phyloP scores from a whole-genome alignment of 2,329 filamentous ascomycete species.

The Tolypocladium inflatum region DNA sequence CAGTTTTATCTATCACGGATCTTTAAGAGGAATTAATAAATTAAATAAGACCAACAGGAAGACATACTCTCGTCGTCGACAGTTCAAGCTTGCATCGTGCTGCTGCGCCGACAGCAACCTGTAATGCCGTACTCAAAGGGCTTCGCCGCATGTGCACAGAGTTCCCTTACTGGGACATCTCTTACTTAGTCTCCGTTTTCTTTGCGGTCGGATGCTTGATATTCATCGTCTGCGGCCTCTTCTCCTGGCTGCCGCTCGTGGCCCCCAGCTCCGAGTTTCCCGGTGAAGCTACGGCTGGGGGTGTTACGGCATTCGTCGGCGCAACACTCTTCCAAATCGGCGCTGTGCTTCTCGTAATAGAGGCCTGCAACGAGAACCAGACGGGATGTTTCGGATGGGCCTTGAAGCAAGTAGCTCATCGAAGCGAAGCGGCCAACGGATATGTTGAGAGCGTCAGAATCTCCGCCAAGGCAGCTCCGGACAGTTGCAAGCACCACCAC shows the following conservation, averaged over 20 bases:
- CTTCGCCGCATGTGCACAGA: constrained; percentile 10
- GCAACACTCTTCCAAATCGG: constrained; percentile 51
- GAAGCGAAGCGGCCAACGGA: not conserved
- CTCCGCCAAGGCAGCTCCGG: not conserved
- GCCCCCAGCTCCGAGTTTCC: constrained; percentile 40
- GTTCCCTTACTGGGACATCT: constrained; percentile 13
- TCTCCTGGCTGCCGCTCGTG: constrained; percentile 51
- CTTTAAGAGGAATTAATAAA: not conserved
- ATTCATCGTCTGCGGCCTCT: constrained; percentile 25
- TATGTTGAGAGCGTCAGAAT: not conserved
- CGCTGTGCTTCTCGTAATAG: constrained; percentile 45
- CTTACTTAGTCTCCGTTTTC: constrained; percentile 9
- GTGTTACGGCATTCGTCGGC: constrained; percentile 49
- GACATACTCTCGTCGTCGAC: not conserved
- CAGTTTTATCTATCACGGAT: not conserved
- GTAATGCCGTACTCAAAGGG: constrained; percentile 2
- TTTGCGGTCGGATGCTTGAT: constrained; percentile 11
- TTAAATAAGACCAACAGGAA: not conserved
- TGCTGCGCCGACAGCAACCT: not conserved
- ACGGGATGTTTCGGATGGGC: not conserved
- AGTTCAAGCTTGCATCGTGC: not conserved
- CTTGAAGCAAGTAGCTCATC: not conserved
- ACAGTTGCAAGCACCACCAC: constrained; percentile 1
- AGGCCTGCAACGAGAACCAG: constrained; percentile 51
- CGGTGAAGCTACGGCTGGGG: constrained; percentile 29